Conservation (phyloP, 805 yeast species). For the Pichia phayaonensis region DNA sequence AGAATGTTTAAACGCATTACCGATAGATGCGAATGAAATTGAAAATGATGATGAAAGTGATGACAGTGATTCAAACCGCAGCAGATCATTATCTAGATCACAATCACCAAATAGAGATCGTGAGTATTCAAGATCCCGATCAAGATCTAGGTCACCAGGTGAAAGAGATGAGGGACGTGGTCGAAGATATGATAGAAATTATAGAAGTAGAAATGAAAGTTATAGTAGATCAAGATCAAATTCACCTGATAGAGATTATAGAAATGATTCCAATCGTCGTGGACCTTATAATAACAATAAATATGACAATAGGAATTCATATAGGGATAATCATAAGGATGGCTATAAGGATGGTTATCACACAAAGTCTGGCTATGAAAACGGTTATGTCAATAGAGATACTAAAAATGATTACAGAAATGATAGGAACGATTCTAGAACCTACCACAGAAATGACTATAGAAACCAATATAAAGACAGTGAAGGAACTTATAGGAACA, state of each 20-base stretch:
- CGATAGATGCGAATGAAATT: conserved; percentile 15
- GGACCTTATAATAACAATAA: conserved; percentile 3
- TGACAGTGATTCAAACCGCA: conserved; percentile 4
- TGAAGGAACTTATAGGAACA: neutral
- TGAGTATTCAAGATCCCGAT: conserved; percentile 16
- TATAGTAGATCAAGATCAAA: conserved; percentile 13
- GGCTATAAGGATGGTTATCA: neutral
- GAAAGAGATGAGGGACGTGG: neutral
- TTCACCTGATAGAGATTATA: conserved; percentile 6
- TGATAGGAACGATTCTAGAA: neutral
- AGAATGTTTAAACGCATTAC: conserved; percentile 24
- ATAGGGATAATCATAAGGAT: neutral
- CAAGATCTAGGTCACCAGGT: conserved; percentile 5
- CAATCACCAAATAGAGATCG: conserved; percentile 8
- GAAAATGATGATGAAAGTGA: conserved; percentile 6
- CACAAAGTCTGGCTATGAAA: neutral
- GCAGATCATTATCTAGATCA: conserved; percentile 14
- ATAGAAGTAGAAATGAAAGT: conserved; percentile 3
- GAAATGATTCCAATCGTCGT: neutral
- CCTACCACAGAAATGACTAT: neutral
- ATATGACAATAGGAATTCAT: conserved; percentile 4
- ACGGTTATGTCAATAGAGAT: neutral
- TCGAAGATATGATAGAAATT: neutral
- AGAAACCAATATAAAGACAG: neutral
- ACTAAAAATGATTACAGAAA: neutral